Conservation (phyloP, 768 basidiomycete genomes). For the Wakefieldia striispora region DNA sequence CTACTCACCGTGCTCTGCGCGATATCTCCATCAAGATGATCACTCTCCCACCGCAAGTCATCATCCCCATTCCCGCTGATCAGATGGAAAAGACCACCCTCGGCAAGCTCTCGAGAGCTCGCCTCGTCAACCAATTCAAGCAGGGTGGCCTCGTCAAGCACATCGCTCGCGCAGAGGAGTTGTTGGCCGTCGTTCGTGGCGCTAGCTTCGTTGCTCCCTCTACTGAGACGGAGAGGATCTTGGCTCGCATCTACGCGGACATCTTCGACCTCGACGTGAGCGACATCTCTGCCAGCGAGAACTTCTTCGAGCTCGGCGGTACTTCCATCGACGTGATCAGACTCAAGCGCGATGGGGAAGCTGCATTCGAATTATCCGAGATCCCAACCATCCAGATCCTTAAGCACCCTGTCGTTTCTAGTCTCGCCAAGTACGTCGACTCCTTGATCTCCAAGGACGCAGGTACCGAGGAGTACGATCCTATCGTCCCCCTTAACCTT, state of each 20-base stretch:
- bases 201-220: conserved; percentile 19
- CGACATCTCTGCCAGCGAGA: conserved; percentile 29
- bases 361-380: conserved; percentile 25
- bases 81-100: conserved; percentile 42
- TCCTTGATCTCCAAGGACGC: conserved; percentile 12
- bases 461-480: conserved; percentile 31
- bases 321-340: conserved; percentile 37
- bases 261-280: conserved; percentile 23
- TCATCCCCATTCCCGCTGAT: conserved; percentile 38
- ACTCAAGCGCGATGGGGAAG: conserved; percentile 24
- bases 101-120: conserved; percentile 39
- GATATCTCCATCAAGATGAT: conserved; percentile 30
- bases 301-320: conserved; percentile 40
- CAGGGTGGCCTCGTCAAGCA: conserved; percentile 31
- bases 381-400: conserved; percentile 38
- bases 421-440: conserved; percentile 29
- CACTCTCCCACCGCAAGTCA: conserved; percentile 34
- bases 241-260: conserved; percentile 24
- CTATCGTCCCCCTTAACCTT: conserved; percentile 38
- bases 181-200: conserved; percentile 17
- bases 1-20: conserved; percentile 30
- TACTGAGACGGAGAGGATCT: conserved; percentile 21
- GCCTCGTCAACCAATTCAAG: conserved; percentile 31
- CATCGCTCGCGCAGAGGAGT: conserved; percentile 22
- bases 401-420: conserved; percentile 31